These are phyloP conservation scores for Phoenix roebelenii DNA, from an alignment of 176 grass and related monocot species.

Conservation along the genomic window DNA sequence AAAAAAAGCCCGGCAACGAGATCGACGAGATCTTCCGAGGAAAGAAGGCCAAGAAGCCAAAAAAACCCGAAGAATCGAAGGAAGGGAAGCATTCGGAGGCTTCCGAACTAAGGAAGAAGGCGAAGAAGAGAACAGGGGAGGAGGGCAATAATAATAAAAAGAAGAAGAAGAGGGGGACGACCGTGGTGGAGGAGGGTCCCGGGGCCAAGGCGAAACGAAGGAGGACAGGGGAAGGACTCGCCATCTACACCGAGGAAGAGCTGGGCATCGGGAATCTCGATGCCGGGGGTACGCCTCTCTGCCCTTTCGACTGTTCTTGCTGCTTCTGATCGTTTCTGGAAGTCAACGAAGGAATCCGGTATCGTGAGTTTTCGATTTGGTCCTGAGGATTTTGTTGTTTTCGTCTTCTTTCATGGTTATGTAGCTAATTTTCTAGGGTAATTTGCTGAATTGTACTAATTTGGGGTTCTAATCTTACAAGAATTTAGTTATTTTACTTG, in stretches of 20 bases:
- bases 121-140: conserved; percentile 22
- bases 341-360: too few relatives aligned
- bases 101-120: conserved; percentile 6
- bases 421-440: too few relatives aligned
- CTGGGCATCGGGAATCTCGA: conserved; percentile 54
- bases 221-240: conserved; percentile 47
- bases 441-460: too few relatives aligned
- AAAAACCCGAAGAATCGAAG: conserved; percentile 11
- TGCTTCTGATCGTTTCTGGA: conserved; percentile 46
- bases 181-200: conserved; percentile 18
- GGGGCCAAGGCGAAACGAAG: conserved; percentile 38
- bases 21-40: conserved; percentile 71
- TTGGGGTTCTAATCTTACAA: too few relatives aligned
- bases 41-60: conserved; percentile 45
- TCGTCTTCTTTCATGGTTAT: too few relatives aligned
- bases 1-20: conserved; percentile 48
- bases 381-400: too few relatives aligned
- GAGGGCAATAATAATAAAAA: conserved; percentile 11
- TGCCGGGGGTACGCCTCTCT: conserved; percentile 48
- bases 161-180: conserved; percentile 11
- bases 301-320: conserved; percentile 72
- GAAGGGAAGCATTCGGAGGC: background rate
- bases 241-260: conserved; percentile 57
- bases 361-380: too few relatives aligned
- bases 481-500: too few relatives aligned